Evolutionary conservation across 345 rosid species (phyloP).

Genomic region (Rhizophora mangle): DNA sequence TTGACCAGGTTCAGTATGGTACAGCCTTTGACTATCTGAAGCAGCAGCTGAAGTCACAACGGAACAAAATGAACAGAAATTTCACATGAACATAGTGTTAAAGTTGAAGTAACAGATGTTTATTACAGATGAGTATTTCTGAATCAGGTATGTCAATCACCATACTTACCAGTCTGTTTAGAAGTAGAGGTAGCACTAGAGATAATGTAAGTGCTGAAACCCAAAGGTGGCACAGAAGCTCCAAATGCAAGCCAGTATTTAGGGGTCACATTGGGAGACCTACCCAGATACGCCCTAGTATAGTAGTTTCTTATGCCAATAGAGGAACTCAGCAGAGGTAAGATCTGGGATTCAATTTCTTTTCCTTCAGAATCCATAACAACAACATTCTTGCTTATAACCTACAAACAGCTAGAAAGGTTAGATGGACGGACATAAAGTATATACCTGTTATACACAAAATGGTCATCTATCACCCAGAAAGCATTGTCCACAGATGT

Average conservation of each 20-base stretch:
- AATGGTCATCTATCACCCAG: not conserved
- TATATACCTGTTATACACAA: not conserved
- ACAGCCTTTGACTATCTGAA: slow-evolving; percentile 12
- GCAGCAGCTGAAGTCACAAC: slow-evolving; percentile 11
- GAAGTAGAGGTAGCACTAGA: slow-evolving; percentile 35
- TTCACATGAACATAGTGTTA: not conserved
- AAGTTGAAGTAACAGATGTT: not conserved
- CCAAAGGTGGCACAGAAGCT: slow-evolving; percentile 85
- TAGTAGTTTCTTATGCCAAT: slow-evolving; percentile 48
- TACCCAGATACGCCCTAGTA: slow-evolving; percentile 69
- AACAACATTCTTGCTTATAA: slow-evolving; percentile 45
- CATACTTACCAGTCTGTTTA: slow-evolving; percentile 49
- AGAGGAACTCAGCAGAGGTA: slow-evolving; percentile 58
- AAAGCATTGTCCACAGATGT: not conserved
- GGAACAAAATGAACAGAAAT: not conserved
- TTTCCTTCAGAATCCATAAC: slow-evolving; percentile 74
- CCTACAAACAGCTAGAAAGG: slow-evolving; percentile 38
- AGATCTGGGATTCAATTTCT: slow-evolving; percentile 70
- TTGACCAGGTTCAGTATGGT: slow-evolving; percentile 34
- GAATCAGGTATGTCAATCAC: not conserved
- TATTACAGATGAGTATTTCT: too few species aligned
- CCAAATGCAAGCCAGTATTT: slow-evolving; percentile 82
- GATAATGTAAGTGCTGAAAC: slow-evolving; percentile 75
- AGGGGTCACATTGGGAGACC: slow-evolving; percentile 41
- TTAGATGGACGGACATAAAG: not conserved